phyloP scores from a whole-genome alignment of 2,329 filamentous ascomycete genomes.

The Xylaria sp. region DNA sequence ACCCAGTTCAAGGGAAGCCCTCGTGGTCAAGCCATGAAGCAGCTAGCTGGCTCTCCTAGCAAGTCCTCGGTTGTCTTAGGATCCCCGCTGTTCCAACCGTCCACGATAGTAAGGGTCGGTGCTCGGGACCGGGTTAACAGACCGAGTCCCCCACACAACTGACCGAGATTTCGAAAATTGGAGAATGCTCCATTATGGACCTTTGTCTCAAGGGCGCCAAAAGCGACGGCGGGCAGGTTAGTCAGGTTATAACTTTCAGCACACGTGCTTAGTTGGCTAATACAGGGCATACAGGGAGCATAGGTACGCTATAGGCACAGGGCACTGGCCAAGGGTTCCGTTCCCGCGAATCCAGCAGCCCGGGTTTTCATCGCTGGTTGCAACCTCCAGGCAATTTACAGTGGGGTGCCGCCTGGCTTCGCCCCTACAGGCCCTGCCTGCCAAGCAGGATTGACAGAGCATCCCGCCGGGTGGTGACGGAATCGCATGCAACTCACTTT shows the following conservation, averaged over 20 bases:
- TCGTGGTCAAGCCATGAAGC: constrained; percentile 9
- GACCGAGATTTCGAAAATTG: constrained; percentile 16
- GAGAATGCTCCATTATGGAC: constrained; percentile 9
- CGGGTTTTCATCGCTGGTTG: constrained; percentile 38
- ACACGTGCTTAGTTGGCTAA: neutral
- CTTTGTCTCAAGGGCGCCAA: constrained; percentile 1
- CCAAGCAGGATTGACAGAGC: constrained; percentile 14
- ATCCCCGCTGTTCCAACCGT: neutral
- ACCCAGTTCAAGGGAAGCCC: neutral
- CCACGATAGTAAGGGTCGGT: neutral
- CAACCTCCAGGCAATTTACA: constrained; percentile 15
- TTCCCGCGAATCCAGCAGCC: constrained; percentile 29
- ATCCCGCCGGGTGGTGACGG: constrained; percentile 45
- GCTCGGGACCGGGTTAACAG: constrained; percentile 3
- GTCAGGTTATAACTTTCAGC: neutral
- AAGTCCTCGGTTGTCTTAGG: constrained; percentile 1
- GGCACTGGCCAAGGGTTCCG: constrained; percentile 20
- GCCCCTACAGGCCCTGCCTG: constrained; percentile 17
- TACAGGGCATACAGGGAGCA: neutral
- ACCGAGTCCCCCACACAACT: constrained; percentile 2
- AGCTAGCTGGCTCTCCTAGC: neutral
- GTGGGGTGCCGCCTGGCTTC: constrained; percentile 31
- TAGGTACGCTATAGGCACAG: neutral
- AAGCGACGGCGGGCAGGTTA: neutral
- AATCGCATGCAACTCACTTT: constrained; percentile 44